A percentile compares a stretch with the other conserved stretches of the same genome.
These are phyloP conservation scores for Coriaria nepalensis DNA, from an alignment of 306 rosid genomes.

Conservation along the genomic window DNA sequence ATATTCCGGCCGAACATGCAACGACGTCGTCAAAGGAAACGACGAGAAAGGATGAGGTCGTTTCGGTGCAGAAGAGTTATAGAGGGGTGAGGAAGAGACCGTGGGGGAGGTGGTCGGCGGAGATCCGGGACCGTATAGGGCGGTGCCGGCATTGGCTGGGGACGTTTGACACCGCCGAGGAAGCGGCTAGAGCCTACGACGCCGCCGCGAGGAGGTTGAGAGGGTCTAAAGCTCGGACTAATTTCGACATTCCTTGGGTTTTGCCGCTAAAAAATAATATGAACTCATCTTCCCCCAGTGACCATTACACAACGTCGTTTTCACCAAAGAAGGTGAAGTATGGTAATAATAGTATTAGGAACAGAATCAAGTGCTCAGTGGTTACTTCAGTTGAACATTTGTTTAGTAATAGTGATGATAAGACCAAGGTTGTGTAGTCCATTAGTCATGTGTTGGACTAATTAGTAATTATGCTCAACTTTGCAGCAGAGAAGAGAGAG, in stretches of 20 bases:
- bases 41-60: neutral
- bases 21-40: neutral
- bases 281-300: too few relatives aligned
- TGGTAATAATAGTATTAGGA: constrained; percentile 1
- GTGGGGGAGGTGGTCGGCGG: constrained; percentile 95
- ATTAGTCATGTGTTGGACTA: too few relatives aligned
- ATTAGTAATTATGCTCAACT: too few relatives aligned
- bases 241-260: constrained; percentile 51
- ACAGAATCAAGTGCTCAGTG: constrained; percentile 29
- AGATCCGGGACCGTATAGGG: constrained; percentile 75
- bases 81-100: constrained; percentile 89
- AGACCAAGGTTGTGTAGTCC: too few relatives aligned
- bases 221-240: constrained; percentile 69
- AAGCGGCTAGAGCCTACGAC: constrained; percentile 90
- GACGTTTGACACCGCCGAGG: constrained; percentile 85
- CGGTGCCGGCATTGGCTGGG: constrained; percentile 89
- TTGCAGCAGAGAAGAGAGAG: too few relatives aligned
- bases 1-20: too few relatives aligned
- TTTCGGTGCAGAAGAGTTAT: constrained; percentile 32
- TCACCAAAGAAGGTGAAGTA: constrained; percentile 6
- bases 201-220: constrained; percentile 78
- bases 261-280: constrained; percentile 20
- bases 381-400: constrained; percentile 54
- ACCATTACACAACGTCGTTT: constrained; percentile 1
- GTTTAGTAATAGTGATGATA: constrained; percentile 26